These are phyloP conservation scores for Fomitopsis betulina DNA, from an alignment of 1,284 basidiomycete genomes.

Conservation along the genomic window DNA sequence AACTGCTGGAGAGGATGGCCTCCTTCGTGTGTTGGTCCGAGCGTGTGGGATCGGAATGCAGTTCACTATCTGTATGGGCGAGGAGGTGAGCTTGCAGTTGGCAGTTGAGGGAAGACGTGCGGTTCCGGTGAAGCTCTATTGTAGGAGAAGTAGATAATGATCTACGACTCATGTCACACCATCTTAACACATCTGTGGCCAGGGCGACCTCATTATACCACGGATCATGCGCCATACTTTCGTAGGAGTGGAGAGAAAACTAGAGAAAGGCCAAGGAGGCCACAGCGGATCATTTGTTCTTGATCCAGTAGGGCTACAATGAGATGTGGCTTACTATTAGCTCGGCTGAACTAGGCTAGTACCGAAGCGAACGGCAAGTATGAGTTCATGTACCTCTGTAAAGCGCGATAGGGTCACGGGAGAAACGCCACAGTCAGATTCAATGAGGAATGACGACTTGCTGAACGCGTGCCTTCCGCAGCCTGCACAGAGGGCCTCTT, in stretches of 20 bases:
- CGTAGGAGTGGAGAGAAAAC: not conserved
- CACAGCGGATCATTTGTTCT: not conserved
- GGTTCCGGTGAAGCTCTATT: not conserved
- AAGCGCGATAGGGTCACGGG: not conserved
- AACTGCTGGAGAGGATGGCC: constrained; percentile 1
- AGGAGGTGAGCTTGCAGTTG: not conserved
- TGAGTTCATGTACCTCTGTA: too few relatives aligned
- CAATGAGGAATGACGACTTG: not conserved
- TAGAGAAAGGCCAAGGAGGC: not conserved
- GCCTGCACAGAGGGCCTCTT: too few relatives aligned
- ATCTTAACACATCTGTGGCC: not conserved
- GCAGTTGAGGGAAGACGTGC: not conserved
- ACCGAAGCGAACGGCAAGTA: too few relatives aligned
- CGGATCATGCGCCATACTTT: not conserved
- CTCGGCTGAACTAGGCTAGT: not conserved
- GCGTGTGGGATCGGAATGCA: constrained; percentile 11
- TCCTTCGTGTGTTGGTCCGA: constrained; percentile 11
- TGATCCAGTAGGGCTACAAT: not conserved
- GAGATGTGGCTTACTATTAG: not conserved
- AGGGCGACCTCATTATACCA: too few relatives aligned
- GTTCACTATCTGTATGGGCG: constrained; percentile 13
- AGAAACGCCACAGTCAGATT: not conserved
- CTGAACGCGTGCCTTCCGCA: too few relatives aligned
- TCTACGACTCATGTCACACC: not conserved
- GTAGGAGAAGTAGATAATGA: not conserved